Base-by-base conservation (phyloP, 495 filamentous ascomycete genomes). In the Xanthoparmelia taractica region DNA sequence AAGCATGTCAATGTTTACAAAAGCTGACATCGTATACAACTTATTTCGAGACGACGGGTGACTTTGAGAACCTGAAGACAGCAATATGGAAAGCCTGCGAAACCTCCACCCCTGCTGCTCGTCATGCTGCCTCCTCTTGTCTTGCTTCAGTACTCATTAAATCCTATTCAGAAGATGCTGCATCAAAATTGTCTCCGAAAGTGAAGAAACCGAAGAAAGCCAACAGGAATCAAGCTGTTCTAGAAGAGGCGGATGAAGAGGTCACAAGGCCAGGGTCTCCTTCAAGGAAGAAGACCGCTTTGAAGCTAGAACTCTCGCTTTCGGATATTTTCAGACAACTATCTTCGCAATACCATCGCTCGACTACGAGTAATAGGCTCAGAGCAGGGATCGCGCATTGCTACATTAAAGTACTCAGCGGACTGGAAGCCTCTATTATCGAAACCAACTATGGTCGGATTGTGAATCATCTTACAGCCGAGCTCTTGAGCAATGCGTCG, bases 91-190 rank as follows among this genome's bases (percentile, higher is more conserved):
- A 95, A 74, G 80, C 86, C 4, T 85, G 95, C 62, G 94, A 99
- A 58, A 93, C 86, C 50, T 73, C 85, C 4, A 86, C 85, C 43
- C 76, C 88, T 4, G 75, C 82, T 25, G 89, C 94, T 36, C 82
- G 94, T 62, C 86, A 90, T 74, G 89, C 93, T 12, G 90, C 91
- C n/a, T 92, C 92, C 11, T 89, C 91, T 37, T 92, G 88, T 72
- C 78, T 97, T 40, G 87, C 91, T 36, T 82, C 87, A 43, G 82
- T 82, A 20, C 75, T 97, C 59, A 87, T 95, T 27, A 91, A 92
- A 69, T 82, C 82, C 33, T 91, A 93, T 73, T 90, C 90, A 4
- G 86, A 85, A 50, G 77, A 80, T 47, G 75, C 80, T 4, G 73
- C 79, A 38, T 73, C 79, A 4, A 78, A 84, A 18, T 75, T 70